phyloP scores from a whole-genome alignment of 257 asterid genomes.

The Capsicum baccatum region DNA sequence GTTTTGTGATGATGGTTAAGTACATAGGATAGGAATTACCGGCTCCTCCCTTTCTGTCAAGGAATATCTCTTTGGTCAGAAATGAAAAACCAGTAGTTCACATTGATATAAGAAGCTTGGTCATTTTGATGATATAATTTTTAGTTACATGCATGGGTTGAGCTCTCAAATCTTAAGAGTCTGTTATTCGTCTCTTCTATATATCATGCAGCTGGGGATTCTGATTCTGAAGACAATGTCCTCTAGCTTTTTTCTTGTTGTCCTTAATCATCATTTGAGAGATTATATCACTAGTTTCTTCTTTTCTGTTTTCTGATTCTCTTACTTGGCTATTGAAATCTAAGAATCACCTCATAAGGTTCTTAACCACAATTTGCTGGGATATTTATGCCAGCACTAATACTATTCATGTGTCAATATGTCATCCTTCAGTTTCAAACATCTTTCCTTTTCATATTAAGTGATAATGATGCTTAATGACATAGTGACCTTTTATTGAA shows the following conservation, averaged over 20 bases:
- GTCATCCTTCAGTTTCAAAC: conserved; percentile 9
- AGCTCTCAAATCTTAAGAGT: not conserved
- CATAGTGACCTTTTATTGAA: conserved; percentile 6
- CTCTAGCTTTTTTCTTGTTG: conserved; percentile 12
- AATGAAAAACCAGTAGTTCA: not conserved
- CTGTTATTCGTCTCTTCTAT: conserved; percentile 2
- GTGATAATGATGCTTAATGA: conserved; percentile 17
- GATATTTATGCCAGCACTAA: not conserved
- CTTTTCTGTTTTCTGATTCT: not conserved
- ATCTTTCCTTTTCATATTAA: conserved; percentile 15
- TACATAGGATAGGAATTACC: not conserved
- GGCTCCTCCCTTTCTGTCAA: not conserved
- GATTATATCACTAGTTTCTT: not conserved
- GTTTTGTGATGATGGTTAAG: not conserved
- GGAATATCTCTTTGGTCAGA: conserved; percentile 10
- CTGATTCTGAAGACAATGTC: conserved; percentile 20
- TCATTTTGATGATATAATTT: conserved; percentile 7
- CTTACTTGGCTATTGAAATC: not conserved
- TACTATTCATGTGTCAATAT: not conserved
- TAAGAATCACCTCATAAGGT: conserved; percentile 24
- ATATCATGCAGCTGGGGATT: conserved; percentile 1
- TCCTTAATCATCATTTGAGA: conserved; percentile 5
- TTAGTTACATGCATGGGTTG: conserved; percentile 15
- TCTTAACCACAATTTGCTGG: conserved; percentile 26
- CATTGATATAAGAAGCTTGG: conserved; percentile 17